Base-by-base conservation (phyloP, 495 filamentous ascomycete species). In the Melanomma pulvis-pyrius region DNA sequence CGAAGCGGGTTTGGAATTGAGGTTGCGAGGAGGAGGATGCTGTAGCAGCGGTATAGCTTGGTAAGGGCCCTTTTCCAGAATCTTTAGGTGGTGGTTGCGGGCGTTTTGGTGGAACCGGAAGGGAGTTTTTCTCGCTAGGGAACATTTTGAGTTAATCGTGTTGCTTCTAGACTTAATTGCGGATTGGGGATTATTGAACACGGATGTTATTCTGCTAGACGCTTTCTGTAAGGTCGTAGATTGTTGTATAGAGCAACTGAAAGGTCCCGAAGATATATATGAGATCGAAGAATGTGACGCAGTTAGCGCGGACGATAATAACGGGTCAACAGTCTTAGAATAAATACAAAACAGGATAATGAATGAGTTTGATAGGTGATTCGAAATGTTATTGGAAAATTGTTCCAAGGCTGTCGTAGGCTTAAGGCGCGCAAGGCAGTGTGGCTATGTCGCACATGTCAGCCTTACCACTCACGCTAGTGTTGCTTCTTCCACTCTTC, bases 1-100 rank as follows among this genome's bases (percentile, higher is more conserved):
- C 63, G 55, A 60, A 59, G 26, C 28, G 36, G 1, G 53, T 60
- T 28, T 53, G 63, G 54, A 59, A 66, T 11, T 21, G 19, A 11
- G 57, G 2, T 19, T 26, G 19, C 41, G 53, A 53, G 11, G 50
- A 53, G 9, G 50, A 53, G 3, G 39, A 12, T 44, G 39, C 39
- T 12, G 39, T 44, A 7, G 17, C 39, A 7, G 39, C 39, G 39
- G 8, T n/a, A 17, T 44, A 44, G n/a, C 39, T 44, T 44, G 39
- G 39, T 44, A 44, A 44, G 8, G 39, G 39, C 9, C 39, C 39
- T n/a, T 44, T 44, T 44, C 39, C 39, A 11, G 12, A 26, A 9
- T 25, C 44, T 24, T 48, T 48, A 4, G 44, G 22, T 19, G 17
- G 17, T 48, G 44, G 44, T 19, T 19, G 44, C 5, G 44, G 17